These are phyloP conservation scores for Alternaria conjuncta DNA, from an alignment of 2,329 filamentous ascomycete species.

Conservation along the genomic window DNA sequence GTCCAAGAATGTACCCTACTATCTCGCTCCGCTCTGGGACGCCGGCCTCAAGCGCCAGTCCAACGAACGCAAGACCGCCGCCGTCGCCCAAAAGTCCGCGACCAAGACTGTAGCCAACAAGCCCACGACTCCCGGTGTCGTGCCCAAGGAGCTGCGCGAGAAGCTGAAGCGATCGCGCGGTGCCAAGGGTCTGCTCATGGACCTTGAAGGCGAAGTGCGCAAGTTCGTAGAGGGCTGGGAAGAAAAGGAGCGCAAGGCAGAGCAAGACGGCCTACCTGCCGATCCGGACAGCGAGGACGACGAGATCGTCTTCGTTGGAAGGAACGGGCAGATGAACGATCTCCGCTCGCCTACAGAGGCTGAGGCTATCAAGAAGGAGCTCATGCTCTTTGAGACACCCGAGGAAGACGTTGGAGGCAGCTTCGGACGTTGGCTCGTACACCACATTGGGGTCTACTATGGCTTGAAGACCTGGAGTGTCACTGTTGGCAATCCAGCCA, in stretches of 20 bases:
- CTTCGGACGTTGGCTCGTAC: constrained; percentile 92
- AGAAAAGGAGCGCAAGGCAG: constrained; percentile 58
- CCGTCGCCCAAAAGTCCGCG: constrained; percentile 41
- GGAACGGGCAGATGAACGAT: constrained; percentile 69
- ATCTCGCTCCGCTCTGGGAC: constrained; percentile 87
- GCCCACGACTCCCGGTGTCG: constrained; percentile 55
- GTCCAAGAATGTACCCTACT: constrained; percentile 81
- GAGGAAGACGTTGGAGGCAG: constrained; percentile 77
- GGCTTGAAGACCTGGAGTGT: constrained; percentile 84
- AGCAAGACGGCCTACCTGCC: constrained; percentile 52
- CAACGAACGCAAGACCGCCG: constrained; percentile 52
- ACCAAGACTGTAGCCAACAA: constrained; percentile 48
- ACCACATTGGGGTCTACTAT: constrained; percentile 92
- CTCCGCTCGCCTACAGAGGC: constrained; percentile 57
- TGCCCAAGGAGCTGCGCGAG: constrained; percentile 81
- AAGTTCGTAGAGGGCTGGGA: constrained; percentile 72
- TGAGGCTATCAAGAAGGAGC: constrained; percentile 64
- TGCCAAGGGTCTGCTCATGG: constrained; percentile 79
- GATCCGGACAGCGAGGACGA: constrained; percentile 71
- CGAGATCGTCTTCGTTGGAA: constrained; percentile 88
- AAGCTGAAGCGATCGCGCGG: constrained; percentile 81
- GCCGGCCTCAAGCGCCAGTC: constrained; percentile 54
- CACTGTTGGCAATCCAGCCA: constrained; percentile 71
- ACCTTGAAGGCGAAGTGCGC: constrained; percentile 84
- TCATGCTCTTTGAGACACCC: constrained; percentile 80